Conservation (phyloP, 768 basidiomycete genomes). For the Coprinopsis sp. region DNA sequence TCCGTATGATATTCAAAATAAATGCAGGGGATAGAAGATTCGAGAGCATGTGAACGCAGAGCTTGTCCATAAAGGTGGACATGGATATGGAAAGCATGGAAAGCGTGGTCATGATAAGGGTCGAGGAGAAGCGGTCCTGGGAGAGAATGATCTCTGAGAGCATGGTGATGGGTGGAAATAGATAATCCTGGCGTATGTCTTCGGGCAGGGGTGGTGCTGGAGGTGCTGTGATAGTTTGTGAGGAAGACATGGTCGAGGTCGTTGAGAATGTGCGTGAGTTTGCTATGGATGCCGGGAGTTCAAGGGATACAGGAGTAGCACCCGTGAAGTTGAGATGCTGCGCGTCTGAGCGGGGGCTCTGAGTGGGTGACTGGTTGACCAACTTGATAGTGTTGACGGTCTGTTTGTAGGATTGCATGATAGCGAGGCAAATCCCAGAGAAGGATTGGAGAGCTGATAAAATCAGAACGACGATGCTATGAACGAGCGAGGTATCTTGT, state of each 20-base stretch:
- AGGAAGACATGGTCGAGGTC: slow-evolving; percentile 3
- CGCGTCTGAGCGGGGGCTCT: slow-evolving; percentile 3
- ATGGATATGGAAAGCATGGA: slow-evolving; percentile 44
- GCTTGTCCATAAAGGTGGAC: slow-evolving; percentile 59
- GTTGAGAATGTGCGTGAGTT: slow-evolving; percentile 11
- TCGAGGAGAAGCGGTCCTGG: slow-evolving; percentile 43
- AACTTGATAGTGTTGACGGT: slow-evolving; percentile 58
- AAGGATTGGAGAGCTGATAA: slow-evolving; percentile 72
- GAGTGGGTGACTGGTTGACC: slow-evolving; percentile 45
- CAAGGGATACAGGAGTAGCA: background rate
- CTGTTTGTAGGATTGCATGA: slow-evolving; percentile 67
- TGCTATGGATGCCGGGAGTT: background rate
- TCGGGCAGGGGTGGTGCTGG: slow-evolving; percentile 8
- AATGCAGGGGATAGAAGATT: slow-evolving; percentile 46
- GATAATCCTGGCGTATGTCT: slow-evolving; percentile 33
- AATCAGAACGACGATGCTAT: slow-evolving; percentile 58
- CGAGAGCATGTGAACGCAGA: slow-evolving; percentile 66
- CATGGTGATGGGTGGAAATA: slow-evolving; percentile 38
- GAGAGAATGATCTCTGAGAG: slow-evolving; percentile 46
- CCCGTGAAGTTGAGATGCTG: background rate
- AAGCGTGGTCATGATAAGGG: slow-evolving; percentile 40
- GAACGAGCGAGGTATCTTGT: slow-evolving; percentile 34
- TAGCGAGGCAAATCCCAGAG: slow-evolving; percentile 62
- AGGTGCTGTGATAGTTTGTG: slow-evolving; percentile 3
- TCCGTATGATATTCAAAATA: slow-evolving; percentile 48